Base-by-base conservation (phyloP, 345 rosid species). In the Sapria himalayana region DNA sequence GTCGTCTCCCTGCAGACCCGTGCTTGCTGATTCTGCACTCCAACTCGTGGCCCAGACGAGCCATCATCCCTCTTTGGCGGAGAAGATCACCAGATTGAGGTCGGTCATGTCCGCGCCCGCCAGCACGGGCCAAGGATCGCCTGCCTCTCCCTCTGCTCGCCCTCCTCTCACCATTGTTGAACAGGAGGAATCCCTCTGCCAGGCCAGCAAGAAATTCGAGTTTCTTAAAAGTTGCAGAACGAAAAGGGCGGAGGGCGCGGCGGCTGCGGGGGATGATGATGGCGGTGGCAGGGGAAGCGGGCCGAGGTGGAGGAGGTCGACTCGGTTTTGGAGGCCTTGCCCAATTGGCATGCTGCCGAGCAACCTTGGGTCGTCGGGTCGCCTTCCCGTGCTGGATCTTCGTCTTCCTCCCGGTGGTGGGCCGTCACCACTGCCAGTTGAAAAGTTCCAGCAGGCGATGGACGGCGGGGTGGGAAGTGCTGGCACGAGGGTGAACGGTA, bases 271-370 rank as follows among this genome's bases (percentile, higher is more conserved):
- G n/a, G n/a, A n/a, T n/a, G n/a, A n/a, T n/a, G n/a, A n/a, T n/a
- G n/a, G n/a, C n/a, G n/a, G n/a, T n/a, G n/a, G n/a, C n/a, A n/a
- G n/a, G n/a, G n/a, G n/a, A n/a, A n/a, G n/a, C n/a, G n/a, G n/a
- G n/a, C n/a, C n/a, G n/a, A n/a, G n/a, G n/a, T n/a, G n/a, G n/a
- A n/a, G n/a, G n/a, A n/a, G n/a, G n/a, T n/a, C n/a, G n/a, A n/a
- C n/a, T n/a, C n/a, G n/a, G 49, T 63, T 76, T 0, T 82, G 94
- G 93, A 81, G 62, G 46, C 68, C 89, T 7, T 86, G 94, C 54
- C 91, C 94, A 2, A 72, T 78, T 34, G 91, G 97, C 25, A 76
- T 60, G 72, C 39, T 82, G 71, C 93, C 94, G 15, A 53, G 49
- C 19, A 63, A 57, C 41, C 59, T 66, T 12, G 78, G 81, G 4